Conservation (phyloP, 2,329 filamentous ascomycete genomes). For the Lasiodiplodia sp. region DNA sequence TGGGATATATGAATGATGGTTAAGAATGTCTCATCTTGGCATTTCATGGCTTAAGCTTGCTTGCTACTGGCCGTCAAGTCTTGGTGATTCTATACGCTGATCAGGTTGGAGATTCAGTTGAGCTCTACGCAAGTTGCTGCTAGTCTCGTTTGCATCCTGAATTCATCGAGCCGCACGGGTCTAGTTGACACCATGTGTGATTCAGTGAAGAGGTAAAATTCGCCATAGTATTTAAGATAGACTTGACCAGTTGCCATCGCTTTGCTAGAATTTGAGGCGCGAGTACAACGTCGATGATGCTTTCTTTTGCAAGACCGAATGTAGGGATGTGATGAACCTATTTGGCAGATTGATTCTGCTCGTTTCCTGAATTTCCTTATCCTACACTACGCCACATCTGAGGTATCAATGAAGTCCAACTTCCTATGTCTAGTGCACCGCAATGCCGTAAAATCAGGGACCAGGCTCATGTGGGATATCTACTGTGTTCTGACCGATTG, state of each 20-base stretch:
- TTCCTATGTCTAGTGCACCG: background rate
- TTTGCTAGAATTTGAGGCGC: background rate
- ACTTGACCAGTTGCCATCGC: background rate
- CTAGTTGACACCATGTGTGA: too few species aligned
- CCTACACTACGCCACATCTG: background rate
- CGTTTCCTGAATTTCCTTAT: background rate
- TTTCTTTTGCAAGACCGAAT: background rate
- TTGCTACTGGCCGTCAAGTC: background rate
- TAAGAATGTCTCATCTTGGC: background rate
- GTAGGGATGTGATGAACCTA: background rate
- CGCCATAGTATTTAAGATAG: background rate
- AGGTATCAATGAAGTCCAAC: background rate
- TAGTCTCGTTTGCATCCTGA: background rate
- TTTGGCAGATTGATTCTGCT: background rate
- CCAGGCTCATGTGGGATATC: background rate
- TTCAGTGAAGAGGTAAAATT: background rate
- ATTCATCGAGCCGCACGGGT: too few species aligned
- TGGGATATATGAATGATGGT: constrained; percentile 11
- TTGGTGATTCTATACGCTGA: background rate
- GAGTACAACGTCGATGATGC: background rate
- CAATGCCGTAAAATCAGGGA: background rate
- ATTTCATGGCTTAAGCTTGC: background rate
- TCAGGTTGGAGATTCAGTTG: background rate
- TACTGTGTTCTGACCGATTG: background rate
- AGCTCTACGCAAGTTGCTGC: background rate